phyloP scores from a whole-genome alignment of 345 rosid genomes.

The Anacardium occidentale region DNA sequence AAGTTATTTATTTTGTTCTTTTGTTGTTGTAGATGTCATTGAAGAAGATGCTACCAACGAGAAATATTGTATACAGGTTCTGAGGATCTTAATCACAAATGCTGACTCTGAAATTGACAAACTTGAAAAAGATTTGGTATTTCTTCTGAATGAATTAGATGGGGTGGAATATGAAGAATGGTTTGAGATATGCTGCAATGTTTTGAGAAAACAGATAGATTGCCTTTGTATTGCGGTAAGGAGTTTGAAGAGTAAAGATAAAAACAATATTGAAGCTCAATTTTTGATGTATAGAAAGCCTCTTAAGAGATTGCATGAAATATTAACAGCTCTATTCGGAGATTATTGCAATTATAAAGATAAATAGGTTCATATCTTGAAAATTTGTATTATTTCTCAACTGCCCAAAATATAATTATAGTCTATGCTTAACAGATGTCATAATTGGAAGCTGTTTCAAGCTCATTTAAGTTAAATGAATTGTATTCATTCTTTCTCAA shows the following conservation, averaged over 20 bases:
- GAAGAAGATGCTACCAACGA: slow-evolving; percentile 61
- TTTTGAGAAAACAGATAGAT: slow-evolving; percentile 45
- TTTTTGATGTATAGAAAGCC: slow-evolving; percentile 40
- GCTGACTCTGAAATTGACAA: slow-evolving; percentile 53
- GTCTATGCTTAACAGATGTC: slow-evolving; percentile 4
- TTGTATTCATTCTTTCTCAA: background rate
- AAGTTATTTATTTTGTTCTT: background rate
- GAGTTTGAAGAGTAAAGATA: slow-evolving; percentile 37
- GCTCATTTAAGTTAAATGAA: background rate
- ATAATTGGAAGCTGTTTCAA: background rate
- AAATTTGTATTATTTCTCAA: slow-evolving; percentile 6
- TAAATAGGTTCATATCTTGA: slow-evolving; percentile 39
- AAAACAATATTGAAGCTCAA: slow-evolving; percentile 31
- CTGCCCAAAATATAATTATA: background rate
- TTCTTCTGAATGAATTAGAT: slow-evolving; percentile 44
- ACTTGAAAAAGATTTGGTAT: slow-evolving; percentile 44
- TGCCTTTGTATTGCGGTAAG: slow-evolving; percentile 33
- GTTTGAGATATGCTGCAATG: slow-evolving; percentile 40
- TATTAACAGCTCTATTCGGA: slow-evolving; percentile 36
- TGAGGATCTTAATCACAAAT: slow-evolving; percentile 47
- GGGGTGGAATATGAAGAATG: slow-evolving; percentile 54
- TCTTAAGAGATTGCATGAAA: slow-evolving; percentile 37
- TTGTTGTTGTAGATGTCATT: slow-evolving; percentile 42
- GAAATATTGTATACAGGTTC: slow-evolving; percentile 50
- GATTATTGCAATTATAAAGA: slow-evolving; percentile 27